phyloP scores from a whole-genome alignment of 768 basidiomycete genomes.

The Mycena maculata region DNA sequence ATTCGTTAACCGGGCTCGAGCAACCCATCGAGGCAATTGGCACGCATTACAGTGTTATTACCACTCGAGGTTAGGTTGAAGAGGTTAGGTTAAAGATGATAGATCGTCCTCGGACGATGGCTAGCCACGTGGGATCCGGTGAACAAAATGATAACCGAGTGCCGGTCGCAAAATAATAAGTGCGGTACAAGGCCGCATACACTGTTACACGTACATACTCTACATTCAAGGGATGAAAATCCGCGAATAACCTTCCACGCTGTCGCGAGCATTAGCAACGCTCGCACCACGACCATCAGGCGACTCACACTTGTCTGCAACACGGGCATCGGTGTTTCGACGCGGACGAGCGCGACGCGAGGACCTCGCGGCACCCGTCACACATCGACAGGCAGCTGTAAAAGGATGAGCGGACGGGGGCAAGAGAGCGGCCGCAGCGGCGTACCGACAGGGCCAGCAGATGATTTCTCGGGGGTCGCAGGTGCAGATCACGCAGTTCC shows the following conservation, averaged over 20 bases:
- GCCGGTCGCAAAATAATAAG: too few relatives aligned
- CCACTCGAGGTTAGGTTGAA: too few relatives aligned
- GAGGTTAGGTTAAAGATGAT: too few relatives aligned
- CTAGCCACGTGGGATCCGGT: too few relatives aligned
- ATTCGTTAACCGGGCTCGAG: too few relatives aligned
- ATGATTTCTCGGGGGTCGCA: constrained; percentile 76
- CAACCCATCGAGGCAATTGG: too few relatives aligned
- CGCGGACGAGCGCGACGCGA: constrained; percentile 64
- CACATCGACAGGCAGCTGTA: constrained; percentile 69
- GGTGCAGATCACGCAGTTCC: constrained; percentile 78
- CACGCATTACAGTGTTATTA: too few relatives aligned
- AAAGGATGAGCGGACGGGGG: constrained; percentile 31
- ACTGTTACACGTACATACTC: constrained; percentile 5
- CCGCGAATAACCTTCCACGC: constrained; percentile 70
- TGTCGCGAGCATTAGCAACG: constrained; percentile 33
- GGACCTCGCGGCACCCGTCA: constrained; percentile 71
- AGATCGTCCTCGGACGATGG: too few relatives aligned
- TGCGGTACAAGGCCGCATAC: too few relatives aligned
- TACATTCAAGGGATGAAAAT: constrained; percentile 66
- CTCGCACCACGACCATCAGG: constrained; percentile 9
- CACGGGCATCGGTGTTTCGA: constrained; percentile 76
- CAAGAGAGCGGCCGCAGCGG: constrained; percentile 13
- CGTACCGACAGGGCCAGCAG: constrained; percentile 87
- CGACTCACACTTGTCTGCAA: constrained; percentile 63
- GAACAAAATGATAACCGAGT: too few relatives aligned